Evolutionary conservation across 805 yeast species (phyloP).

Genomic region (Cyberlindnera galapagoensis): DNA sequence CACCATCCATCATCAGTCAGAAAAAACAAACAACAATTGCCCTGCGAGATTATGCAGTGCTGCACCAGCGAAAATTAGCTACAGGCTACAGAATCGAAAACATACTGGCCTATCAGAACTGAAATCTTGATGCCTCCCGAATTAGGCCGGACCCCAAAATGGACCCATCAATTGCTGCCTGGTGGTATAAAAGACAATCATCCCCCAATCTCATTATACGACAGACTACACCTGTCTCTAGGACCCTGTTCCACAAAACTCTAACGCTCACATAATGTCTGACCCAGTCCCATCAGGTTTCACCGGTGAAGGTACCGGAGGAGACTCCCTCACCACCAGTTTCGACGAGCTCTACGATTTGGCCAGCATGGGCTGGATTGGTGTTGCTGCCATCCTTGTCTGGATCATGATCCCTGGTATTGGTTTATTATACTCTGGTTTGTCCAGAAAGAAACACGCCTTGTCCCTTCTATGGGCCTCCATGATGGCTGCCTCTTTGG

Average conservation of each 20-base stretch:
- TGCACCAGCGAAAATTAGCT: no score
- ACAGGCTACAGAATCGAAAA: no score
- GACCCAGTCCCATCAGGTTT: conserved; percentile 32
- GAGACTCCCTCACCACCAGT: conserved; percentile 68
- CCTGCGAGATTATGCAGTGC: no score
- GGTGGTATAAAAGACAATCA: no score
- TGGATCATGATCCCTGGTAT: conserved; percentile 97
- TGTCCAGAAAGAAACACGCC: conserved; percentile 95
- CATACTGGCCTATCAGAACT: no score
- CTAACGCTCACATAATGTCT: conserved; percentile 19
- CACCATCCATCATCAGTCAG: no score
- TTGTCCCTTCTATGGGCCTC: conserved; percentile 91
- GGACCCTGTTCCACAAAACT: neutral
- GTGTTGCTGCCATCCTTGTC: conserved; percentile 70
- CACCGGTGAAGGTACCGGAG: conserved; percentile 68
- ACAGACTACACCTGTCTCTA: no score
- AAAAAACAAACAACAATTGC: no score
- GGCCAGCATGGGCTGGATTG: conserved; percentile 85
- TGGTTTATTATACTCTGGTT: conserved; percentile 87
- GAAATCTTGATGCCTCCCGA: no score
- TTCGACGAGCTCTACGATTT: conserved; percentile 62
- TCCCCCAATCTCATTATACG: no score
- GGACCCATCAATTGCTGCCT: neutral
- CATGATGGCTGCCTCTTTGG: conserved; percentile 76
- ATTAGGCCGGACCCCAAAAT: no score